A percentile compares a stretch with the other conserved stretches of the same genome.
phyloP scores from a whole-genome alignment of 108 stramenopile genomes.

The Pseudonitzschia multiseries region DNA sequence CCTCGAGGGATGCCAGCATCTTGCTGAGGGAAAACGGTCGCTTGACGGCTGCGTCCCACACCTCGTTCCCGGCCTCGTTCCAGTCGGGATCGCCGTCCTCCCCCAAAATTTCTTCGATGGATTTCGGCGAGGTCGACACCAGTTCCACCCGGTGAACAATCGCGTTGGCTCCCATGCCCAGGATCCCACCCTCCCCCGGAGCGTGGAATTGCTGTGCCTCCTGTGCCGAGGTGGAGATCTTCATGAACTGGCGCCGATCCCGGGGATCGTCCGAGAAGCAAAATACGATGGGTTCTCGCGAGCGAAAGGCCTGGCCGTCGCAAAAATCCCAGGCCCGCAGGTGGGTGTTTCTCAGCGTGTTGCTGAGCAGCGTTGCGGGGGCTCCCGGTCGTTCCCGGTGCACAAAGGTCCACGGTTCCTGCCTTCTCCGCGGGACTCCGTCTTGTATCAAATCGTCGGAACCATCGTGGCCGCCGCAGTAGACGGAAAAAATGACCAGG shows the following conservation, averaged over 20 bases:
- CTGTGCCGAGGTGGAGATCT: slow-evolving; percentile 59
- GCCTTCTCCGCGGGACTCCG: slow-evolving; percentile 6
- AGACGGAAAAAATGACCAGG: slow-evolving; percentile 70
- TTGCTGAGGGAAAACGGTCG: slow-evolving; percentile 62
- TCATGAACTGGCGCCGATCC: slow-evolving; percentile 73
- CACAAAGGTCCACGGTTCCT: slow-evolving; percentile 70
- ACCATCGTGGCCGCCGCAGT: slow-evolving; percentile 1
- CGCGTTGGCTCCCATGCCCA: slow-evolving; percentile 78
- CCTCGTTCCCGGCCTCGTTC: slow-evolving; percentile 8
- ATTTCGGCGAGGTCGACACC: slow-evolving; percentile 38
- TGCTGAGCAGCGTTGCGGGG: slow-evolving; percentile 62
- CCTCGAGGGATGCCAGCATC: slow-evolving; percentile 65
- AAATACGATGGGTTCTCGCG: slow-evolving; percentile 68
- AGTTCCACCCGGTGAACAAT: slow-evolving; percentile 72
- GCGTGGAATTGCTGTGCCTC: slow-evolving; percentile 61
- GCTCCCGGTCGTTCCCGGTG: slow-evolving; percentile 70
- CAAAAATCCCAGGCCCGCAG: slow-evolving; percentile 75
- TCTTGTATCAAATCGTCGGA: background rate
- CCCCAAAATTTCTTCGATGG: slow-evolving; percentile 26
- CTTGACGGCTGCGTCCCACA: slow-evolving; percentile 81
- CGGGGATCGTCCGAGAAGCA: slow-evolving; percentile 53
- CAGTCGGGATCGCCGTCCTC: background rate
- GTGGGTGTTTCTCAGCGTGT: slow-evolving; percentile 59
- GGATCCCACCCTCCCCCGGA: slow-evolving; percentile 65
- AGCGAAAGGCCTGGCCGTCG: slow-evolving; percentile 58